Base-by-base conservation (phyloP, 2,329 filamentous ascomycete genomes). In the Grosmannia penicillata region DNA sequence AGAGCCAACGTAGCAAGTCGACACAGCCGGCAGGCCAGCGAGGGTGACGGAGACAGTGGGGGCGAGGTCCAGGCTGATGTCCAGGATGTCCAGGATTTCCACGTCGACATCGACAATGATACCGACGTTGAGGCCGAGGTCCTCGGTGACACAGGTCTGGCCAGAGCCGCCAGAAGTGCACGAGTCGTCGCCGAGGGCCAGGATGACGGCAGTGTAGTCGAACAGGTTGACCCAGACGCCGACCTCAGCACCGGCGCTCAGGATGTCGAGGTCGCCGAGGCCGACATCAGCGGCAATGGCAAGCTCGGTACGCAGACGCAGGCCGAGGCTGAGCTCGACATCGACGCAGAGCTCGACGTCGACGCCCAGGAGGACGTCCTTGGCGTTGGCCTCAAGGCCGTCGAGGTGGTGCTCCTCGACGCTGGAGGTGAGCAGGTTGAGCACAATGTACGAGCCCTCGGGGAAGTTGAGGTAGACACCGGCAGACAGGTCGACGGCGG, bases 181-280 rank as follows among this genome's bases (percentile, higher is more conserved):
- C 4, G 8, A 8, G 24, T 7, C 9, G 21, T 19, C 19, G 25
- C n/a, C 21, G 19, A 14, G 19, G 28, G 37, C 19, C 25, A 44
- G 36, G 42, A 53, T 45, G 26, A 47, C 38, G 34, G 45, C 47
- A 32, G 50, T 52, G 51, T 51, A 53, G 47, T 51, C 49, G 45
- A 53, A 53, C 32, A 54, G 48, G 49, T 48, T 49, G 42, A 51
- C 36, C 52, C 51, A 53, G 41, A 54, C 36, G 32, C 48, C 45
- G n/a, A 50, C 46, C 29, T 50, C 50, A 17, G 46, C 47, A 36
- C 50, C 51, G 31, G 49, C 49, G 22, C 43, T 46, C 9, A 53
- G 36, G 34, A 47, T 40, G 13, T 45, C 40, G 21, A 53, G 38
- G 34, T 48, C 51, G 17, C 50, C 30, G 2, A 49, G 40, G 38